Evolutionary conservation across 371 early-diverging fungal species (phyloP).

Genomic region (Paraphysoderma sedebokerense): DNA sequence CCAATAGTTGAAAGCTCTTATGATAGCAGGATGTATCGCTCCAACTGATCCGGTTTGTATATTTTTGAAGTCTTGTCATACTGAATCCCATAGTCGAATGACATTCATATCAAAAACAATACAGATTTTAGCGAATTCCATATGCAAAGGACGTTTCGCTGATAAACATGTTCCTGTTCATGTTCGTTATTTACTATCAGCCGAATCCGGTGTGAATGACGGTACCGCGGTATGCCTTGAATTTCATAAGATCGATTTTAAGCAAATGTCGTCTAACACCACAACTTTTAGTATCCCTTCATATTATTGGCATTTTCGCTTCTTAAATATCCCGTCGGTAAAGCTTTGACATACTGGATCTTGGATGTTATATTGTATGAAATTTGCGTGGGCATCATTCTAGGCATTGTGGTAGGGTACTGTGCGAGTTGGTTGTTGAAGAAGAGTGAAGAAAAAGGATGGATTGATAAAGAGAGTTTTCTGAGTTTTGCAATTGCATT

Average conservation of each 20-base stretch:
- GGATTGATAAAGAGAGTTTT: constrained; percentile 81
- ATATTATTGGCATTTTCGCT: too few relatives aligned
- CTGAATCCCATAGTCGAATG: too few relatives aligned
- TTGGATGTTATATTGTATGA: constrained; percentile 28
- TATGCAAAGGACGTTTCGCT: constrained; percentile 88
- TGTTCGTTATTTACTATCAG: constrained; percentile 63
- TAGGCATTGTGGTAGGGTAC: constrained; percentile 69
- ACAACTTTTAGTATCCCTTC: too few relatives aligned
- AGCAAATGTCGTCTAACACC: too few relatives aligned
- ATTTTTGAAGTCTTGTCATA: too few relatives aligned
- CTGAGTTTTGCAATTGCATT: constrained; percentile 69
- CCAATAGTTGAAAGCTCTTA: constrained; percentile 32
- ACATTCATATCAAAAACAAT: too few relatives aligned
- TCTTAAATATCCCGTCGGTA: too few relatives aligned
- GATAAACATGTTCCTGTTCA: constrained; percentile 65
- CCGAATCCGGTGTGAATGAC: constrained; percentile 73
- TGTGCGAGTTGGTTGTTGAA: constrained; percentile 47
- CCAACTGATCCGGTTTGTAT: constrained; percentile 78
- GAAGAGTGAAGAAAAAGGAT: constrained; percentile 42
- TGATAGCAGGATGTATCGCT: constrained; percentile 75
- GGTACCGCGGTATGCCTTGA: too few relatives aligned
- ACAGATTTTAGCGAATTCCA: constrained; percentile 64
- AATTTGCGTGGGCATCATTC: constrained; percentile 41
- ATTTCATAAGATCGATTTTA: too few relatives aligned
- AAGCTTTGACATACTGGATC: background rate